Evolutionary conservation across 371 early-diverging fungal species (phyloP).

Genomic region (Mucor piriformis): DNA sequence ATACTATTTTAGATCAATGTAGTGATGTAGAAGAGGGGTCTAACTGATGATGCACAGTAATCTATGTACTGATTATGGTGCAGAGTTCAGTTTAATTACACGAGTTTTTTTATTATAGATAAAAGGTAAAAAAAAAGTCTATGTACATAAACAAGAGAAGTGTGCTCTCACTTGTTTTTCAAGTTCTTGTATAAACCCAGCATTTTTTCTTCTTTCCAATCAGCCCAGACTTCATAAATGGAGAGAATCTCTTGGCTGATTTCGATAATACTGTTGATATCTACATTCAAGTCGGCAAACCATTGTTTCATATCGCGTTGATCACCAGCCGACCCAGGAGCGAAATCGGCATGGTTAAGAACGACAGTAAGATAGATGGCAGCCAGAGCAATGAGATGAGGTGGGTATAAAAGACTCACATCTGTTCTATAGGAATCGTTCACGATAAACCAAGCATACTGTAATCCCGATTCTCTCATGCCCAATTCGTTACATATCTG

Average conservation of each 20-base stretch:
- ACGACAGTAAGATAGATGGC: slow-evolving; percentile 77
- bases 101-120: not conserved
- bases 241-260: slow-evolving; percentile 71
- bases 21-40: too few relatives aligned
- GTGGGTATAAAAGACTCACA: slow-evolving; percentile 81
- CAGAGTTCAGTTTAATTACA: too few relatives aligned
- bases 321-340: slow-evolving; percentile 50
- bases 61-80: too few relatives aligned
- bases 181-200: slow-evolving; percentile 45
- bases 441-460: slow-evolving; percentile 82
- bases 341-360: slow-evolving; percentile 56
- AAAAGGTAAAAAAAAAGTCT: not conserved
- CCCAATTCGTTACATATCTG: slow-evolving; percentile 63
- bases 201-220: slow-evolving; percentile 64
- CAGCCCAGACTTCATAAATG: slow-evolving; percentile 68
- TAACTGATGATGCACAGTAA: too few relatives aligned
- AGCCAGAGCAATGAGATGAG: slow-evolving; percentile 86
- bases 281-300: slow-evolving; percentile 79
- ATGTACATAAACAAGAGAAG: not conserved
- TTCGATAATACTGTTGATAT: slow-evolving; percentile 68
- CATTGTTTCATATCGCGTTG: slow-evolving; percentile 68
- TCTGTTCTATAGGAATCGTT: slow-evolving; percentile 84
- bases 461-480: slow-evolving; percentile 63
- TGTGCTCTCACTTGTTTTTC: slow-evolving; percentile 14
- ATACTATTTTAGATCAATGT: too few relatives aligned